phyloP scores from a whole-genome alignment of 768 basidiomycete species.

The Suillus discolor region DNA sequence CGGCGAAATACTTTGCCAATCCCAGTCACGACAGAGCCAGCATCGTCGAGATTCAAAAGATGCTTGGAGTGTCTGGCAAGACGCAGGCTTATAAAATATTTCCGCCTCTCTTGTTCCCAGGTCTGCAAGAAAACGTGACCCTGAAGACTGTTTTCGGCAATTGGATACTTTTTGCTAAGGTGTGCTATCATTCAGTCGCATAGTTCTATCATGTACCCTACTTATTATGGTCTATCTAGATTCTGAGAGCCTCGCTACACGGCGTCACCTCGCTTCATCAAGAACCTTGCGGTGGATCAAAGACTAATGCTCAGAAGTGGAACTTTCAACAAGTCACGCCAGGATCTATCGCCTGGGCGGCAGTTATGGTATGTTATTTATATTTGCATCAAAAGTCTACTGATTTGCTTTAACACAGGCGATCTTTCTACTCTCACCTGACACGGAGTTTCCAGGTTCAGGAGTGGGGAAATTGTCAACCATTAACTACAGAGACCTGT shows the following conservation, averaged over 20 bases:
- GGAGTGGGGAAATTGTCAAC: not conserved
- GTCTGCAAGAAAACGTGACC: not conserved
- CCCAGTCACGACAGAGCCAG: not conserved
- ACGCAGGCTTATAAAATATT: not conserved
- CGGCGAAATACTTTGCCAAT: not conserved
- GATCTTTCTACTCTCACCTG: conserved; percentile 3
- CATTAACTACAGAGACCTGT: conserved; percentile 2
- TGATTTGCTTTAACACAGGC: not conserved
- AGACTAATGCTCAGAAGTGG: conserved; percentile 6
- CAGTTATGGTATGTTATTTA: not conserved
- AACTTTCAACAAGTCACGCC: not conserved
- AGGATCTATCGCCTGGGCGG: not conserved
- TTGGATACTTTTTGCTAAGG: not conserved
- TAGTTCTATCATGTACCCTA: not conserved
- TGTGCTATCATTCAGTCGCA: not conserved
- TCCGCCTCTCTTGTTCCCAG: not conserved
- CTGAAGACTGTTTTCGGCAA: not conserved
- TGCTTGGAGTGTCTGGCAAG: conserved; percentile 2
- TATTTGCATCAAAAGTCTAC: not conserved
- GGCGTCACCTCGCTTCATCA: not conserved
- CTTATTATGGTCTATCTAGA: not conserved
- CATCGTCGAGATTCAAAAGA: not conserved
- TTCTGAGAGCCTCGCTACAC: not conserved
- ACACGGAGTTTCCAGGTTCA: not conserved
- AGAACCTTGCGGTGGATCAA: not conserved